Conservation (phyloP, 495 filamentous ascomycete species). For the Emericellopsis terricola region DNA sequence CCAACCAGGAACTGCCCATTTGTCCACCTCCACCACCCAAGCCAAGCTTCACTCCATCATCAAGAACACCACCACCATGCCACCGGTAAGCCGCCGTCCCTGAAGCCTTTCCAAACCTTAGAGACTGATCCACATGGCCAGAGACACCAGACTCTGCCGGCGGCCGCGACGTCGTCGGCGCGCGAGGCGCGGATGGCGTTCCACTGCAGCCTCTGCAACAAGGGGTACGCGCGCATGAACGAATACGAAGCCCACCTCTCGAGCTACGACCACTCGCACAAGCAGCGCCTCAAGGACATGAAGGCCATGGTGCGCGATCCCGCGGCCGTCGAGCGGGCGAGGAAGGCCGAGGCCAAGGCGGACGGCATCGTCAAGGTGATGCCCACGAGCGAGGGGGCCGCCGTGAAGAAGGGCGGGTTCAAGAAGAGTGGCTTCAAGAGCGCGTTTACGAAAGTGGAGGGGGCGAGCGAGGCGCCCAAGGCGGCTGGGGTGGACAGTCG, state of each 20-base stretch:
- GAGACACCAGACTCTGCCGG: conserved; percentile 32
- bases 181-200: conserved; percentile 79
- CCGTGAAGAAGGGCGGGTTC: conserved; percentile 39
- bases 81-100: conserved; percentile 26
- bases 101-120: too few relatives aligned
- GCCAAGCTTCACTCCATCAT: conserved; percentile 1
- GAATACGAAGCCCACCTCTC: conserved; percentile 52
- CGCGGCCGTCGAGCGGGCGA: conserved; percentile 36
- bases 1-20: too few relatives aligned
- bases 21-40: too few relatives aligned
- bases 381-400: conserved; percentile 20
- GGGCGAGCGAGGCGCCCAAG: conserved; percentile 6
- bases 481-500: not conserved
- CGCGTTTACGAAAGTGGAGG: conserved; percentile 28
- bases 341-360: conserved; percentile 52
- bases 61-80: conserved; percentile 15
- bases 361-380: conserved; percentile 45
- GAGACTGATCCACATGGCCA: too few relatives aligned
- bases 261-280: conserved; percentile 55
- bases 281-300: conserved; percentile 47
- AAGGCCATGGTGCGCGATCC: conserved; percentile 45
- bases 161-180: conserved; percentile 61
- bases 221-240: conserved; percentile 53
- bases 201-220: conserved; percentile 58
- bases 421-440: conserved; percentile 33